Conservation (phyloP, 768 basidiomycete genomes). For the Gautieria morchelliformis region DNA sequence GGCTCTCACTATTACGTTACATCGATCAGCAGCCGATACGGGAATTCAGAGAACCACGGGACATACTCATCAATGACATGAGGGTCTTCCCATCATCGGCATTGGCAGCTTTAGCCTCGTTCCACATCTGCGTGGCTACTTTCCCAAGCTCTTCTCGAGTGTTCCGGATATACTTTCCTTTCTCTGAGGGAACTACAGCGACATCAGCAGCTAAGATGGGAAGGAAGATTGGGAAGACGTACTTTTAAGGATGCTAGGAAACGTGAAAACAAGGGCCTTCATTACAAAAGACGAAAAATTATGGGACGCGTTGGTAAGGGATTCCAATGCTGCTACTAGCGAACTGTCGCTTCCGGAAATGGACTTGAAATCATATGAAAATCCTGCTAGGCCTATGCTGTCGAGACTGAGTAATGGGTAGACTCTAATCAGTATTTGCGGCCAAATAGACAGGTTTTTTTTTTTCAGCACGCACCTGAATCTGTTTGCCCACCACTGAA, state of each 20-base stretch:
- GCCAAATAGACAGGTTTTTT: neutral
- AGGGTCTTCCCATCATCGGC: constrained; percentile 38
- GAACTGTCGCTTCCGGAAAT: neutral
- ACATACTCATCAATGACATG: constrained; percentile 45
- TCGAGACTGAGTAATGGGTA: constrained; percentile 8
- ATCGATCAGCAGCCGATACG: neutral
- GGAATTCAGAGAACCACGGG: neutral
- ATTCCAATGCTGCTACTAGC: constrained; percentile 7
- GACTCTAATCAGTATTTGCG: neutral
- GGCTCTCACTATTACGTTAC: constrained; percentile 1
- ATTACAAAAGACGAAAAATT: constrained; percentile 23
- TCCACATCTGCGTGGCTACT: constrained; percentile 39
- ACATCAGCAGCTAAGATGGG: neutral
- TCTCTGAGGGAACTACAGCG: constrained; percentile 23
- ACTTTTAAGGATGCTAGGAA: constrained; percentile 26
- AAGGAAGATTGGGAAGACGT: neutral
- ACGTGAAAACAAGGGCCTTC: constrained; percentile 37
- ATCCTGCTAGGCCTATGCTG: constrained; percentile 12
- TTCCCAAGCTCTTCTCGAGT: constrained; percentile 33
- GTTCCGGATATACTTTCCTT: constrained; percentile 43
- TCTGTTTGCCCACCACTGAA: constrained; percentile 8
- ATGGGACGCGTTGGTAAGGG: constrained; percentile 13
- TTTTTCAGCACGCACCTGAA: neutral
- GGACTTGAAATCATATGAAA: constrained; percentile 11
- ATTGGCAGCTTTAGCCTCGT: constrained; percentile 37